Conservation (phyloP, 2,329 filamentous ascomycete species). For the Aureobasidium uvarum region DNA sequence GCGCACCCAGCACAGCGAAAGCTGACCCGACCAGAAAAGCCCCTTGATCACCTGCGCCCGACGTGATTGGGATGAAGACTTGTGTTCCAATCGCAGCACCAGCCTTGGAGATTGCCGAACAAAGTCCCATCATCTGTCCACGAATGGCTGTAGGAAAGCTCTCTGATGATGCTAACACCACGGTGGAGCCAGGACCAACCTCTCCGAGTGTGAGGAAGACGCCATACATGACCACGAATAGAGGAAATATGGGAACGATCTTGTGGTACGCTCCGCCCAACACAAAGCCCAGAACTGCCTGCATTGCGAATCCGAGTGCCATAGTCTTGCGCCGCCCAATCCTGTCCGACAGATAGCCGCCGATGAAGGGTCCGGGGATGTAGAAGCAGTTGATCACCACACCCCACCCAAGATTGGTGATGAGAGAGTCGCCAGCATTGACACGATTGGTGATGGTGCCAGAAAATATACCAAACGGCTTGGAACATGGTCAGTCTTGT, state of each 20-base stretch:
- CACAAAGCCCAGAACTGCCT: slow-evolving; percentile 77
- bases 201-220: slow-evolving; percentile 75
- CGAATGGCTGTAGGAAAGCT: slow-evolving; percentile 81
- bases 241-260: slow-evolving; percentile 37
- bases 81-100: slow-evolving; percentile 78
- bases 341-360: slow-evolving; percentile 72
- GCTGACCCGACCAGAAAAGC: slow-evolving; percentile 80
- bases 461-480: slow-evolving; percentile 72
- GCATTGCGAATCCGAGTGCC: slow-evolving; percentile 65
- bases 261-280: slow-evolving; percentile 65
- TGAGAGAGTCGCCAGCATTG: slow-evolving; percentile 60
- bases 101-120: slow-evolving; percentile 69
- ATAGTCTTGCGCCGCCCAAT: slow-evolving; percentile 74
- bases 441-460: slow-evolving; percentile 68
- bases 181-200: slow-evolving; percentile 62
- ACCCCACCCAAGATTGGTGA: slow-evolving; percentile 75
- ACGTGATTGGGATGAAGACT: slow-evolving; percentile 63
- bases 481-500: neutral
- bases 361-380: slow-evolving; percentile 73
- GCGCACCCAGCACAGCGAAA: slow-evolving; percentile 69
- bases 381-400: slow-evolving; percentile 85
- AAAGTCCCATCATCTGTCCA: slow-evolving; percentile 68
- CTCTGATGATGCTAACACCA: slow-evolving; percentile 79
- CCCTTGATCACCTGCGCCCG: slow-evolving; percentile 65
- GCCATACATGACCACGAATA: slow-evolving; percentile 72